phyloP scores from a whole-genome alignment of 805 yeast species.

The Metschnikowia noctiluminum region DNA sequence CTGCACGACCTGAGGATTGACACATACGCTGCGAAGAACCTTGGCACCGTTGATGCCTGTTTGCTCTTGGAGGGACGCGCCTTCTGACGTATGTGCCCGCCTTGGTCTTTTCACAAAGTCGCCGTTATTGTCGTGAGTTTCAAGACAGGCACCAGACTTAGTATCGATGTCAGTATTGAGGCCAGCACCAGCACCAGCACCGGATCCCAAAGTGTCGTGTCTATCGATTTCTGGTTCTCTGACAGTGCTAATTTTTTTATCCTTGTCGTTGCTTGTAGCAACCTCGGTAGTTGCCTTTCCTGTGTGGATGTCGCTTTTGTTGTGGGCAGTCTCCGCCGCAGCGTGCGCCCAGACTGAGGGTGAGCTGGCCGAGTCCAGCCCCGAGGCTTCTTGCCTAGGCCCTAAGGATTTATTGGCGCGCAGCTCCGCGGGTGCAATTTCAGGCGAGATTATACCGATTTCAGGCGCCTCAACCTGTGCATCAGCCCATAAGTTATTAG shows the following conservation, averaged over 20 bases:
- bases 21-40: background rate
- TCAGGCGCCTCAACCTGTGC: background rate
- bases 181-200: too few relatives aligned
- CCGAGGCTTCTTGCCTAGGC: background rate
- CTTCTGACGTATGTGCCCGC: constrained; percentile 1
- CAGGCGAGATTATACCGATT: background rate
- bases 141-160: background rate
- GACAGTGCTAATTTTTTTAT: too few relatives aligned
- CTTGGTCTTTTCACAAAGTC: constrained; percentile 3
- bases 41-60: background rate
- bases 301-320: too few relatives aligned
- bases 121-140: background rate
- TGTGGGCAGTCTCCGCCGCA: background rate
- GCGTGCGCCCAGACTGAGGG: background rate
- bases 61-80: background rate
- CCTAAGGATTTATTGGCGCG: background rate
- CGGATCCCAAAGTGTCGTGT: too few relatives aligned
- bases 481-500: background rate
- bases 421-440: background rate
- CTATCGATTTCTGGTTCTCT: too few relatives aligned
- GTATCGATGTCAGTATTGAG: too few relatives aligned
- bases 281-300: too few relatives aligned
- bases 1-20: constrained; percentile 3
- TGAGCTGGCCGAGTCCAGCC: too few relatives aligned
- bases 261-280: too few relatives aligned